A percentile compares a stretch with the other conserved stretches of the same genome.
phyloP scores from a whole-genome alignment of 768 basidiomycete genomes.

The Boletus rubescentipes region DNA sequence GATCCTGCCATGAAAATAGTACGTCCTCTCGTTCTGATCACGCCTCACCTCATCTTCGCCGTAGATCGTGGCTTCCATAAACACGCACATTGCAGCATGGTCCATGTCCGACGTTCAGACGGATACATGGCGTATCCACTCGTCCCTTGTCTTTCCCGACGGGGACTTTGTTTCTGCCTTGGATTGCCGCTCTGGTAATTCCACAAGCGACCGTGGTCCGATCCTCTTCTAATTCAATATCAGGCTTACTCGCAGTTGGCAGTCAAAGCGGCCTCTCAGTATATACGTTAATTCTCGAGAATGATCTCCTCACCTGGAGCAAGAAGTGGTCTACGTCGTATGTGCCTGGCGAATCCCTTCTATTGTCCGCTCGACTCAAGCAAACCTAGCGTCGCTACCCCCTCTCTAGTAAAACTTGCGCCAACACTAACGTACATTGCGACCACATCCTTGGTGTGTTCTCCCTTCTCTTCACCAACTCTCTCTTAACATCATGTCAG shows the following conservation, averaged over 20 bases:
- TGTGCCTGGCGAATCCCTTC: conserved; percentile 16
- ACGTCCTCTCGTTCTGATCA: conserved; percentile 28
- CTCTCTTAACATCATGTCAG: conserved; percentile 35
- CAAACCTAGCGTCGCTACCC: conserved; percentile 44
- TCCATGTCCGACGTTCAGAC: conserved; percentile 64
- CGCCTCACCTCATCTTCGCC: conserved; percentile 9
- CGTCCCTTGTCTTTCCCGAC: conserved; percentile 67
- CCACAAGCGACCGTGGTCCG: not conserved
- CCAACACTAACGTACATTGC: conserved; percentile 77
- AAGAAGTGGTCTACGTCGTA: conserved; percentile 73
- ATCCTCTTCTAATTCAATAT: conserved; percentile 26
- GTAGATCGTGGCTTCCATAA: conserved; percentile 74
- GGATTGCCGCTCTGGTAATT: conserved; percentile 72
- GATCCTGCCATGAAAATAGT: conserved; percentile 84
- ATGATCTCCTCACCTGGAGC: conserved; percentile 82
- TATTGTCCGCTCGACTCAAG: conserved; percentile 12
- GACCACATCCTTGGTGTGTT: conserved; percentile 55
- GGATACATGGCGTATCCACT: conserved; percentile 77
- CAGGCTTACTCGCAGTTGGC: conserved; percentile 77
- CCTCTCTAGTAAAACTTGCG: conserved; percentile 60
- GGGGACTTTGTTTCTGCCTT: conserved; percentile 56
- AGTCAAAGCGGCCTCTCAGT: conserved; percentile 60
- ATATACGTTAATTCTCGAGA: conserved; percentile 75
- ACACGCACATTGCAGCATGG: conserved; percentile 73
- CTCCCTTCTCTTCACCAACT: not conserved